Evolutionary conservation across 2,329 filamentous ascomycete species (phyloP), one percentile per base, ranked within the genome.

Genomic region (Fusarium sublunatum): DNA sequence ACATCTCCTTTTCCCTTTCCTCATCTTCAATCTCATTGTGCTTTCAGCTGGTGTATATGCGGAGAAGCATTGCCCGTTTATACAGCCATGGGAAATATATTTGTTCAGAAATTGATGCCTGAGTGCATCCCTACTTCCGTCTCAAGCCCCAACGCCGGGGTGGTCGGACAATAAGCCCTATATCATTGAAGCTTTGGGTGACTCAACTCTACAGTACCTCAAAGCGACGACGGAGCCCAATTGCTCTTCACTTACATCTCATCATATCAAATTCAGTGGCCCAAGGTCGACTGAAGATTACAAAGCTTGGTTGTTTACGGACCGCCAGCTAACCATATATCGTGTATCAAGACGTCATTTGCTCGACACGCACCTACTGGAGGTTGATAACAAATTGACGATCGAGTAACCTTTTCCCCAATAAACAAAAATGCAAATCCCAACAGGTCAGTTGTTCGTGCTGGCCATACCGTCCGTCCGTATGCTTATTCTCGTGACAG

Each of bases 131-230:
- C 40, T 59, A 47, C 43, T 61, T 42, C 52, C 51, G 29, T 75
- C 72, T 74, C 79, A 79, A 83, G 76, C 81, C 83, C 83, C 81
- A 84, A 81, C 70, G 82, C 61, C 67, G 82, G 82, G 82, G 82
- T 82, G 61, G 69, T 69, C 63, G 72, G 69, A 67, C 70, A 81
- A 70, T 84, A 79, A 77, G 63, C 63, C 53, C 47, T n/a, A 24
- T 42, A 44, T 60, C 53, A 50, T 41, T 41, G 44, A 61, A 62
- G 68, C 70, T 69, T 73, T 56, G 24, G 48, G 68, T 71, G 68
- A 62, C 56, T 59, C 26, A 46, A 60, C 64, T 24, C 32, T 35
- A 28, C 38, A 52, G 35, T 47, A 48, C 56, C 48, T 48, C 40
- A 68, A 71, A 61, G 69, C 67, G 53, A 68, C 45, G 29, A 53